Conservation (phyloP, 1,284 basidiomycete species). For the Marasmius oreades region DNA sequence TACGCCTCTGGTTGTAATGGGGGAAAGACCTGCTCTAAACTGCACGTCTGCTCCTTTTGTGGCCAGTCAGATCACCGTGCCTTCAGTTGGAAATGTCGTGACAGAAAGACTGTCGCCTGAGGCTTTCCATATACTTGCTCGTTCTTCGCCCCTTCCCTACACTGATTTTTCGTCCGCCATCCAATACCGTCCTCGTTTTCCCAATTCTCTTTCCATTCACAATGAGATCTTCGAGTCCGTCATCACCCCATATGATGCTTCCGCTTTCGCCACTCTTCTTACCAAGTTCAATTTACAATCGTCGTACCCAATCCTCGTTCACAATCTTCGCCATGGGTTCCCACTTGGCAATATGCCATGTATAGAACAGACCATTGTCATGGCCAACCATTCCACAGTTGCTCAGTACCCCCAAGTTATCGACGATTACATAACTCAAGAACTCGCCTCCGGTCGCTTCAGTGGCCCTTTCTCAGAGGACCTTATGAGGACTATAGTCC, state of each 20-base stretch:
- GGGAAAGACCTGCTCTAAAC: too few relatives aligned
- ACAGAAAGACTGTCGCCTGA: too few relatives aligned
- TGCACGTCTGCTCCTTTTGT: neutral
- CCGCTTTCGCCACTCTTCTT: too few relatives aligned
- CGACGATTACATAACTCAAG: slow-evolving; percentile 25
- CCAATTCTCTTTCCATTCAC: too few relatives aligned
- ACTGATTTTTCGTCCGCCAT: neutral
- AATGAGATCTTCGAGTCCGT: too few relatives aligned
- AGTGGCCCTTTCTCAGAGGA: slow-evolving; percentile 28
- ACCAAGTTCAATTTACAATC: too few relatives aligned
- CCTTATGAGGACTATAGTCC: slow-evolving; percentile 24
- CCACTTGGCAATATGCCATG: slow-evolving; percentile 26
- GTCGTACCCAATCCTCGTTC: too few relatives aligned
- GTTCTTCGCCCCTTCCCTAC: neutral
- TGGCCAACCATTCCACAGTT: slow-evolving; percentile 23
- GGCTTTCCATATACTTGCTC: neutral
- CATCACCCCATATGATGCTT: too few relatives aligned
- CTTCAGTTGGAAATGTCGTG: neutral
- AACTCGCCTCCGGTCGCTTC: slow-evolving; percentile 24
- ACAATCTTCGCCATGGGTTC: too few relatives aligned
- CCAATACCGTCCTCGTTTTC: slow-evolving; percentile 29
- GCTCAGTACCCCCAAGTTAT: slow-evolving; percentile 16
- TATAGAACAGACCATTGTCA: slow-evolving; percentile 16
- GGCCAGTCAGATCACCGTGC: neutral
- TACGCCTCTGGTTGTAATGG: too few relatives aligned